These are phyloP conservation scores for Mycena metata DNA, from an alignment of 768 basidiomycete genomes.

Conservation along the genomic window DNA sequence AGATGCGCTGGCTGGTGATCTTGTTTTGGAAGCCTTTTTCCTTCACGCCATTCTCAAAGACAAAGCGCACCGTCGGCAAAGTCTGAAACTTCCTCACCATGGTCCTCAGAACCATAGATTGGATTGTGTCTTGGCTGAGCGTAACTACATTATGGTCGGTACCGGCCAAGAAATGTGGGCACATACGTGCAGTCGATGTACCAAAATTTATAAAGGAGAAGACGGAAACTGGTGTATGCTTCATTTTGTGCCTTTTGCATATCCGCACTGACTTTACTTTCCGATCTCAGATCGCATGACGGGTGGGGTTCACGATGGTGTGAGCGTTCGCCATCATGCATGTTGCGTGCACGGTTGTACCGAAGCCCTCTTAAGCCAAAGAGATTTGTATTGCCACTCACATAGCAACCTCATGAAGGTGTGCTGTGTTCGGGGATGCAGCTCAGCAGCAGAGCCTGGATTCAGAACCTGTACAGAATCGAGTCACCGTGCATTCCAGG, in stretches of 20 bases:
- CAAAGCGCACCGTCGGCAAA: neutral
- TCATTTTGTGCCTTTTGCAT: neutral
- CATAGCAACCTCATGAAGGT: neutral
- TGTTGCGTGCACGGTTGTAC: too few species aligned
- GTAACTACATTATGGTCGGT: slow-evolving; percentile 22
- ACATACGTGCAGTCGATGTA: slow-evolving; percentile 16
- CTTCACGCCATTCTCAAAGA: neutral
- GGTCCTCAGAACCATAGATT: too few species aligned
- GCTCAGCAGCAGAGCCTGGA: neutral
- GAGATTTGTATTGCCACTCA: neutral
- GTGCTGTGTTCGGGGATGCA: slow-evolving; percentile 14
- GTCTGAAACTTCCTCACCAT: neutral
- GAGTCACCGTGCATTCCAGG: slow-evolving; percentile 7
- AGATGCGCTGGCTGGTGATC: neutral
- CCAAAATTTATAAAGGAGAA: slow-evolving; percentile 14
- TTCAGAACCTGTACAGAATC: slow-evolving; percentile 3
- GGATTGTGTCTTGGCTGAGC: neutral
- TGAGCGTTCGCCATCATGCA: slow-evolving; percentile 8
- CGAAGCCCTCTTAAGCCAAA: neutral
- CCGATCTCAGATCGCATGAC: slow-evolving; percentile 15
- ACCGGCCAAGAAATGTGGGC: slow-evolving; percentile 28
- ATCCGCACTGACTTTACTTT: neutral
- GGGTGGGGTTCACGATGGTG: slow-evolving; percentile 14
- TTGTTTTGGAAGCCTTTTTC: slow-evolving; percentile 1
- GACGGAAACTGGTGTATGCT: too few species aligned